A percentile compares a stretch with the other conserved stretches of the same genome.
These are phyloP conservation scores for Telopea speciosissima DNA, from an alignment of 177 flowering plant genomes.

Conservation along the genomic window DNA sequence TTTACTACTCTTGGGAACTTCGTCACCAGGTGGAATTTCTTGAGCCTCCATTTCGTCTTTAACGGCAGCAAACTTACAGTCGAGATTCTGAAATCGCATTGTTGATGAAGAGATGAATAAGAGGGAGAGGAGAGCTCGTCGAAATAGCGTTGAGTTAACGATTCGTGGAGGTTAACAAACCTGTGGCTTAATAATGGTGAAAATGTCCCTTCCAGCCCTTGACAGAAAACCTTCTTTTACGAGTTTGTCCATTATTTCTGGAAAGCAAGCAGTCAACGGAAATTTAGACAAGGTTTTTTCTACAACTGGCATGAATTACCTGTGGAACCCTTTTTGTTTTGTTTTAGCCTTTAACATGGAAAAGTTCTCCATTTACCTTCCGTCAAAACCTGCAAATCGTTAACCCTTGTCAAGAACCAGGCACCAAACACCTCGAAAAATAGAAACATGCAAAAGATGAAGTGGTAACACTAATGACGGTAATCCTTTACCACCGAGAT, in stretches of 20 bases:
- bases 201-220: constrained; percentile 50
- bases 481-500: constrained; percentile 61
- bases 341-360: constrained; percentile 7
- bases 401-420: background rate
- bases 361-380: constrained; percentile 53
- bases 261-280: constrained; percentile 6
- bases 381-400: constrained; percentile 51
- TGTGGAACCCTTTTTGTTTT: constrained; percentile 2
- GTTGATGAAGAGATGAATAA: background rate
- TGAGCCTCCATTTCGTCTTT: constrained; percentile 62
- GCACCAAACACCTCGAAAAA: background rate
- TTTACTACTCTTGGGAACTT: constrained; percentile 20
- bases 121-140: background rate
- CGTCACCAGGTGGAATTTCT: constrained; percentile 14
- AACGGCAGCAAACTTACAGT: constrained; percentile 42
- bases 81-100: constrained; percentile 29
- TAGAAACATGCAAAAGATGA: background rate
- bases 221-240: constrained; percentile 52
- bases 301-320: background rate
- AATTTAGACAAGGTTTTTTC: background rate
- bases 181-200: constrained; percentile 47
- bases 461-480: background rate
- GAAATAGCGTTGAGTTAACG: background rate
- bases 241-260: constrained; percentile 79
- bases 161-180: constrained; percentile 23